phyloP scores from a whole-genome alignment of 2,329 filamentous ascomycete species.

The Dactylellina parvicollis region DNA sequence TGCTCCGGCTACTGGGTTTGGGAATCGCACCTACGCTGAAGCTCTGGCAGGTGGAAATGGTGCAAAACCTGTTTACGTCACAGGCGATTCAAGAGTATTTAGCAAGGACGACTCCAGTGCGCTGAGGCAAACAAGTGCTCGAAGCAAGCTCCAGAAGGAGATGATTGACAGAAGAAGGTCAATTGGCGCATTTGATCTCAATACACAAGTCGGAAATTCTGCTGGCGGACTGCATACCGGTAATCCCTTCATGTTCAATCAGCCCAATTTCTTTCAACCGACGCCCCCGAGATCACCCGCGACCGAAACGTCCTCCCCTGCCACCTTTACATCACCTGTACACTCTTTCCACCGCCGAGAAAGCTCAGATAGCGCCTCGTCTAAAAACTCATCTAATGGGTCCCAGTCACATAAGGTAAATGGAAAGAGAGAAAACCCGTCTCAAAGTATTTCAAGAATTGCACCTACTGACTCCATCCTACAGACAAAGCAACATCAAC shows the following conservation, averaged over 20 bases:
- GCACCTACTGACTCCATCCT: background rate
- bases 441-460: too few species aligned
- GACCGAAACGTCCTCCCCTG: slow-evolving; percentile 45
- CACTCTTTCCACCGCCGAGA: slow-evolving; percentile 45
- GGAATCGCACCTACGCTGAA: slow-evolving; percentile 70
- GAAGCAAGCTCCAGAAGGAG: slow-evolving; percentile 50
- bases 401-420: slow-evolving; percentile 45
- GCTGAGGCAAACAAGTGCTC: slow-evolving; percentile 30
- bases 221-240: slow-evolving; percentile 50
- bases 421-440: too few species aligned
- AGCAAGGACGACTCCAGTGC: slow-evolving; percentile 55
- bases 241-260: slow-evolving; percentile 53
- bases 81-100: slow-evolving; percentile 49
- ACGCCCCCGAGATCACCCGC: slow-evolving; percentile 48
- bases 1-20: slow-evolving; percentile 65
- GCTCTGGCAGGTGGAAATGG: slow-evolving; percentile 59
- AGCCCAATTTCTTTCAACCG: slow-evolving; percentile 49
- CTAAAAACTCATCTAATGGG: slow-evolving; percentile 48
- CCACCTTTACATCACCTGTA: slow-evolving; percentile 40
- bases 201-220: slow-evolving; percentile 46
- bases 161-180: slow-evolving; percentile 57
- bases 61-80: slow-evolving; percentile 49
- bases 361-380: slow-evolving; percentile 46
- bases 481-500: slow-evolving; percentile 34
- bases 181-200: slow-evolving; percentile 56